Evolutionary conservation across 495 filamentous ascomycete species (phyloP).

Genomic region (Podospora pseudocomata): DNA sequence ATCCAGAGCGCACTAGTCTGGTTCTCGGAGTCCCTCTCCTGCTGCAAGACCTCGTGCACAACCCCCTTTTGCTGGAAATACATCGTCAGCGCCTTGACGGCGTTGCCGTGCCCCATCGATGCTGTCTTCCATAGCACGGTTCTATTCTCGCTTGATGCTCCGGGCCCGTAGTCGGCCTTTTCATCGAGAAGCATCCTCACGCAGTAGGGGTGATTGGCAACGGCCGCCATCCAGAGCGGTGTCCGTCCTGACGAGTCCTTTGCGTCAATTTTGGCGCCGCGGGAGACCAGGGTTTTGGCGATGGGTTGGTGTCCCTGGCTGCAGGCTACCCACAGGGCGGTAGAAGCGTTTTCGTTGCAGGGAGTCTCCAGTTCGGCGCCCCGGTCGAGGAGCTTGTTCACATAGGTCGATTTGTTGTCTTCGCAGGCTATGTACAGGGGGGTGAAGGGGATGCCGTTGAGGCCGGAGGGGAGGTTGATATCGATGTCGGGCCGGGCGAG

Average conservation of each 20-base stretch:
- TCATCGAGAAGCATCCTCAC: neutral
- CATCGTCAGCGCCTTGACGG: neutral
- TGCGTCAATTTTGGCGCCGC: neutral
- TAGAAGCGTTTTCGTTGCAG: neutral
- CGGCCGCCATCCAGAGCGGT: neutral
- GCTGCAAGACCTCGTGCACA: neutral
- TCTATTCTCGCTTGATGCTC: neutral
- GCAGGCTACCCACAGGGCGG: neutral
- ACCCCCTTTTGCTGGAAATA: neutral
- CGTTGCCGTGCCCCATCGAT: neutral
- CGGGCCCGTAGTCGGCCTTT: neutral
- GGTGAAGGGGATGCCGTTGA: neutral
- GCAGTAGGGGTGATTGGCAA: neutral
- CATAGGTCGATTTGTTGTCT: neutral
- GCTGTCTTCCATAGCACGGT: neutral
- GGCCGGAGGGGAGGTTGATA: neutral
- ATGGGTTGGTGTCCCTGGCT: neutral
- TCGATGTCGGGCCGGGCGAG: neutral
- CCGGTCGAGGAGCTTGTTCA: neutral
- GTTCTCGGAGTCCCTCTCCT: neutral
- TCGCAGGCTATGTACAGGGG: neutral
- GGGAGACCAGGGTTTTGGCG: neutral
- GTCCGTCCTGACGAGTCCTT: neutral
- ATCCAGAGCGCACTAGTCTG: neutral
- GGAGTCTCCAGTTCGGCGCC: neutral